Conservation (phyloP, 1,284 basidiomycete genomes). For the Rhodofomes roseus region DNA sequence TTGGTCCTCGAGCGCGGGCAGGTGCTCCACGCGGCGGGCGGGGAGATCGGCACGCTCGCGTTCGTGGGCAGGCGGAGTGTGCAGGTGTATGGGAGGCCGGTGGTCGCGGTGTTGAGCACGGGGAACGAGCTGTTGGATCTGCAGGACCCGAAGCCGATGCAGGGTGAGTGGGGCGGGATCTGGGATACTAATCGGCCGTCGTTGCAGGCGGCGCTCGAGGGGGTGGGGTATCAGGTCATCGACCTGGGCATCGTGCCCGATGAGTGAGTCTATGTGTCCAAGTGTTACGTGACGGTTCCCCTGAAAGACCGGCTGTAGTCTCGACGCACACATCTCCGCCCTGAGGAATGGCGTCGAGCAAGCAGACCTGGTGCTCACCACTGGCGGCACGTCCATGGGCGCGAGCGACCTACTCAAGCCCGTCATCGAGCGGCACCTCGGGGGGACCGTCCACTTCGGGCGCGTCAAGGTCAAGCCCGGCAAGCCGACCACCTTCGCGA, state of each 20-base stretch:
- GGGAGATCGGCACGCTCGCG: slow-evolving; percentile 82
- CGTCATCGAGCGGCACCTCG: slow-evolving; percentile 75
- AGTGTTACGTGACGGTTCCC: background rate
- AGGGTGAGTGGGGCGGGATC: slow-evolving; percentile 62
- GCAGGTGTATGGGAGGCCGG: slow-evolving; percentile 63
- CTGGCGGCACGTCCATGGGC: slow-evolving; percentile 91
- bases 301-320: slow-evolving; percentile 32
- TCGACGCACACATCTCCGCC: slow-evolving; percentile 57
- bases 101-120: slow-evolving; percentile 79
- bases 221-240: slow-evolving; percentile 73
- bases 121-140: slow-evolving; percentile 81
- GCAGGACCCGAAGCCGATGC: slow-evolving; percentile 34
- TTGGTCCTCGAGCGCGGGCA: slow-evolving; percentile 64
- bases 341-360: slow-evolving; percentile 53
- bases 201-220: slow-evolving; percentile 63
- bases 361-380: slow-evolving; percentile 79
- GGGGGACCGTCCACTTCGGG: slow-evolving; percentile 78
- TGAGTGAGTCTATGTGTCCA: slow-evolving; percentile 37
- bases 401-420: slow-evolving; percentile 85
- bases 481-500: slow-evolving; percentile 87
- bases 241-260: slow-evolving; percentile 82
- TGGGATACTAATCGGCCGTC: slow-evolving; percentile 86
- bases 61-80: slow-evolving; percentile 78
- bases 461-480: slow-evolving; percentile 70
- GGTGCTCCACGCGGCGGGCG: slow-evolving; percentile 62